A percentile compares a stretch with the other conserved stretches of the same genome.
These are phyloP conservation scores for Acanthamoeba sp. DNA, from an alignment of 208 protist species.

Conservation along the genomic window DNA sequence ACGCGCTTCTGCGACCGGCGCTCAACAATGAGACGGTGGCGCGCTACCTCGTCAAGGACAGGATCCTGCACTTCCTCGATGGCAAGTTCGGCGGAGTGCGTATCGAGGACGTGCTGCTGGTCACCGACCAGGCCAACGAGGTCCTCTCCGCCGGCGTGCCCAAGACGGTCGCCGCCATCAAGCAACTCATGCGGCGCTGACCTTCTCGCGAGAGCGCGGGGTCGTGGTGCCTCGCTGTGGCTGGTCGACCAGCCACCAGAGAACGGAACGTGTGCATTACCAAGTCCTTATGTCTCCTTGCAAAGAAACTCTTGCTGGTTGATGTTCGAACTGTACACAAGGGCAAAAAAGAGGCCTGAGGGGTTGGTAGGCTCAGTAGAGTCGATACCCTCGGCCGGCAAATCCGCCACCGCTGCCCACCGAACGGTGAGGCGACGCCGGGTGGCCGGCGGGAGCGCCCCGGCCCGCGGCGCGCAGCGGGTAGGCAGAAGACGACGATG, in stretches of 20 bases:
- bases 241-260: too few relatives aligned
- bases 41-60: slow-evolving; percentile 51
- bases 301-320: too few relatives aligned
- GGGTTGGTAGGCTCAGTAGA: neutral
- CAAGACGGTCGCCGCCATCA: slow-evolving; percentile 51
- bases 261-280: too few relatives aligned
- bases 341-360: too few relatives aligned
- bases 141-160: slow-evolving; percentile 65
- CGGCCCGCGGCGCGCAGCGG: neutral
- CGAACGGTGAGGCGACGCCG: neutral
- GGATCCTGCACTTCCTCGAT: slow-evolving; percentile 52
- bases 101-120: slow-evolving; percentile 47
- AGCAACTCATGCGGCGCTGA: neutral
- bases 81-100: slow-evolving; percentile 60
- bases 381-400: neutral
- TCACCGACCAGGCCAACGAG: slow-evolving; percentile 61
- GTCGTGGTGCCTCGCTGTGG: too few relatives aligned
- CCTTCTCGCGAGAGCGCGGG: too few relatives aligned
- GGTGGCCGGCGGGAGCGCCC: neutral
- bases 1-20: slow-evolving; percentile 48
- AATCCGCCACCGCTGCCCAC: neutral
- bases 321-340: too few relatives aligned
- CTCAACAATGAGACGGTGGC: slow-evolving; percentile 30
- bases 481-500: neutral
- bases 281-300: too few relatives aligned